Percentiles rank a stretch among this genome's conserved stretches.
Evolutionary conservation across 768 basidiomycete species (phyloP).

Genomic region (Phanerodontia chrysosporium): DNA sequence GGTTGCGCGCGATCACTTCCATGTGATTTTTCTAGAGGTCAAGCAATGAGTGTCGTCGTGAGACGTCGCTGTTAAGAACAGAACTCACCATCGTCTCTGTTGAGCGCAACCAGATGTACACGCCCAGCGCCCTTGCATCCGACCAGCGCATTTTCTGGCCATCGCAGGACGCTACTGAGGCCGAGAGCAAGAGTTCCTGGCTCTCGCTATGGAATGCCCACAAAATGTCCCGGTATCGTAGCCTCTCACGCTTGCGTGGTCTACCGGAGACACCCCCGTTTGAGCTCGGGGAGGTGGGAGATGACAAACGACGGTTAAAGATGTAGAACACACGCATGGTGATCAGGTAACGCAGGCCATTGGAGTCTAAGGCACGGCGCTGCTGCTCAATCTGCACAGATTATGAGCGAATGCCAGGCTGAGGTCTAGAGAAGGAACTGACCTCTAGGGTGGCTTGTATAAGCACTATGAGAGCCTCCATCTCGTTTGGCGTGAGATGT

Average conservation of each 20-base stretch:
- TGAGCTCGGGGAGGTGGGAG: slow-evolving; percentile 42
- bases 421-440: background rate
- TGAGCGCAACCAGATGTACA: slow-evolving; percentile 86
- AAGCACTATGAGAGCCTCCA: slow-evolving; percentile 76
- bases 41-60: too few relatives aligned
- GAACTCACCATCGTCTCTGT: slow-evolving; percentile 63
- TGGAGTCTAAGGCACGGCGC: slow-evolving; percentile 83
- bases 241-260: slow-evolving; percentile 64
- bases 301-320: slow-evolving; percentile 61
- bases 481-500: slow-evolving; percentile 74
- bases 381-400: slow-evolving; percentile 76
- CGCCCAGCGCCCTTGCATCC: slow-evolving; percentile 81
- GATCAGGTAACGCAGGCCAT: slow-evolving; percentile 89
- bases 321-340: slow-evolving; percentile 92
- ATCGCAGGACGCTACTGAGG: slow-evolving; percentile 64
- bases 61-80: too few relatives aligned
- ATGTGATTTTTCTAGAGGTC: slow-evolving; percentile 64
- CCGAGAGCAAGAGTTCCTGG: slow-evolving; percentile 75
- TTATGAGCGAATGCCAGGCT: background rate
- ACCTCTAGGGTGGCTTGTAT: slow-evolving; percentile 88
- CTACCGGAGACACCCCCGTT: slow-evolving; percentile 37
- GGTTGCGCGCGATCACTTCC: slow-evolving; percentile 86
- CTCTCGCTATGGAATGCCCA: slow-evolving; percentile 98
- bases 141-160: slow-evolving; percentile 84
- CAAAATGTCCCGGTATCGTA: slow-evolving; percentile 90